phyloP scores from a whole-genome alignment of 208 protist species.

The Borovskyia barvae region DNA sequence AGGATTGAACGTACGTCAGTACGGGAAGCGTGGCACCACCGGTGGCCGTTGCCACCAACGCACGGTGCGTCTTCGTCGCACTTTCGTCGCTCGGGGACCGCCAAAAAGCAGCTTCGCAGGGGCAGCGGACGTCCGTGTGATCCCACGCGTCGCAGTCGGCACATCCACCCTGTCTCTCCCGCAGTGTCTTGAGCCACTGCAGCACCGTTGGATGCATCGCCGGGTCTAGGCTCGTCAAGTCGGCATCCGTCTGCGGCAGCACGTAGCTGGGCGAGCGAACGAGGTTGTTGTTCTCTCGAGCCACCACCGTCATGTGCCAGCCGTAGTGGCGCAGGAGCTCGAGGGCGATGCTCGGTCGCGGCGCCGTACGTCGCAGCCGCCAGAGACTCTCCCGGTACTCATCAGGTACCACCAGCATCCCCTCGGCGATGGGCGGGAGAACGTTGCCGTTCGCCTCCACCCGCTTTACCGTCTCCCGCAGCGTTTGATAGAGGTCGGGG shows the following conservation, averaged over 20 bases:
- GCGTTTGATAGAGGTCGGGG: constrained; percentile 60
- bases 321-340: constrained; percentile 75
- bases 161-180: constrained; percentile 63
- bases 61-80: constrained; percentile 19
- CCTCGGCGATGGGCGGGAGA: constrained; percentile 33
- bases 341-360: constrained; percentile 61
- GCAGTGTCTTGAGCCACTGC: constrained; percentile 56
- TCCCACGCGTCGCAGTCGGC: constrained; percentile 73
- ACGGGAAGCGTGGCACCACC: constrained; percentile 14
- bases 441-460: constrained; percentile 56
- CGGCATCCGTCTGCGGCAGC: constrained; percentile 43
- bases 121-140: constrained; percentile 63
- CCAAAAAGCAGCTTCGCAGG: constrained; percentile 72
- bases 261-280: constrained; percentile 28
- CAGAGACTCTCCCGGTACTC: constrained; percentile 77
- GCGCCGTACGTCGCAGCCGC: constrained; percentile 55
- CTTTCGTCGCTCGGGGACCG: constrained; percentile 35
- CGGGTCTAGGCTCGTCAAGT: constrained; percentile 51
- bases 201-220: constrained; percentile 70
- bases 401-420: constrained; percentile 53
- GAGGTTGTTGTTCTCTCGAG: constrained; percentile 34
- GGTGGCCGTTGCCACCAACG: constrained; percentile 11
- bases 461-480: constrained; percentile 38
- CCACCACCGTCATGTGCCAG: constrained; percentile 11
- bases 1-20: constrained; percentile 58